A percentile compares a stretch with the other conserved stretches of the same genome.
These are phyloP conservation scores for Moniliella sp. DNA, from an alignment of 1,284 basidiomycete species.

Conservation along the genomic window DNA sequence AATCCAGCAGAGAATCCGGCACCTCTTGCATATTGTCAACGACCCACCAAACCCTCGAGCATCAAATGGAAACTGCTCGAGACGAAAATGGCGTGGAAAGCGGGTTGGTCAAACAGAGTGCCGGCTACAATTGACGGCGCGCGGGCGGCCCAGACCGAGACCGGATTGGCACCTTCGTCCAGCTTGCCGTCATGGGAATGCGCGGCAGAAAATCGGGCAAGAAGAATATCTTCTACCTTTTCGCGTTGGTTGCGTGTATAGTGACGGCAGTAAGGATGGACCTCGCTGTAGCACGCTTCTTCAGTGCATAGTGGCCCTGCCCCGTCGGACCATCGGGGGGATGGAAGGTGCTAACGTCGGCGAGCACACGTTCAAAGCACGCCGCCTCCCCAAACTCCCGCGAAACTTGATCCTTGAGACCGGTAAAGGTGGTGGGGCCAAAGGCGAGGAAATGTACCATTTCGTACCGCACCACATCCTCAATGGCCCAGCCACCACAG, in stretches of 20 bases:
- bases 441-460: constrained; percentile 76
- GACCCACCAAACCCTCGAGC: no score
- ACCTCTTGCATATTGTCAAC: constrained; percentile 7
- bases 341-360: constrained; percentile 59
- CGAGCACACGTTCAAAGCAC: constrained; percentile 59
- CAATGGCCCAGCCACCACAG: constrained; percentile 50
- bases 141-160: constrained; percentile 3
- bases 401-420: constrained; percentile 76
- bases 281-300: constrained; percentile 57
- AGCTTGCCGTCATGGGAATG: constrained; percentile 50
- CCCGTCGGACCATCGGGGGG: constrained; percentile 56
- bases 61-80: constrained; percentile 9
- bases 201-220: no score
- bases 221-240: constrained; percentile 61
- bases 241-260: constrained; percentile 85
- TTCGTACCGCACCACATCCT: constrained; percentile 53
- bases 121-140: constrained; percentile 7
- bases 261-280: constrained; percentile 88
- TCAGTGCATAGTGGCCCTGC: constrained; percentile 66
- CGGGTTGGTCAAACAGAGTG: constrained; percentile 2
- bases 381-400: constrained; percentile 66
- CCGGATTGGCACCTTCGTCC: constrained; percentile 36
- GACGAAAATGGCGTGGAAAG: constrained; percentile 7
- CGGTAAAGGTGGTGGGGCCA: constrained; percentile 69
- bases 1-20: constrained; percentile 63